Percentiles rank a stretch among this genome's conserved stretches.
Conservation (phyloP, 495 filamentous ascomycete species). For the Tuber melanosporum region DNA sequence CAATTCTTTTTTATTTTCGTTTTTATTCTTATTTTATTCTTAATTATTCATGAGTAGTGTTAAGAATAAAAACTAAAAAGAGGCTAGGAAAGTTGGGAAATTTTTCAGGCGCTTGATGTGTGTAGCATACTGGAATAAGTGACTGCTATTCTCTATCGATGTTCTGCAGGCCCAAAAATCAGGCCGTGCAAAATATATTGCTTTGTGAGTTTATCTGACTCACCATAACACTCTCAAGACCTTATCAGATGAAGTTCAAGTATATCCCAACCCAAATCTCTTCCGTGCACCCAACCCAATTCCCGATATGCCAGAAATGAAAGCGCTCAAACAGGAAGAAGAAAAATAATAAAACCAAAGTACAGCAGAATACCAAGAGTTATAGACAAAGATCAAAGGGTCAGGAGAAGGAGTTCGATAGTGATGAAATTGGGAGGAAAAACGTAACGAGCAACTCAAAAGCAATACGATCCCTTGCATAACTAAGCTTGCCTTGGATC, state of each 20-base stretch:
- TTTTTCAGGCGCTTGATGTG: background rate
- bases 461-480: background rate
- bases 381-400: background rate
- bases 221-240: background rate
- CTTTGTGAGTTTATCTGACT: background rate
- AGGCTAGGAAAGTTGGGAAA: background rate
- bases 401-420: background rate
- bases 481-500: background rate
- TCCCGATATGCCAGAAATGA: background rate
- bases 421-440: background rate
- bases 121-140: background rate
- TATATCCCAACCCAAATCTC: slow-evolving; percentile 2
- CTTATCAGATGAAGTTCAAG: background rate
- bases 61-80: background rate
- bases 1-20: background rate
- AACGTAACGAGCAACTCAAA: background rate
- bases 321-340: background rate
- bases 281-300: background rate
- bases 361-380: background rate
- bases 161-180: background rate
- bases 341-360: background rate
- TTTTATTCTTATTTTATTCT: background rate
- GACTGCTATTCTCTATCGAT: background rate
- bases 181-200: background rate
- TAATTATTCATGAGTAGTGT: background rate